Evolutionary conservation across 2,329 filamentous ascomycete genomes (phyloP).

Genomic region (Pochonia chlamydosporia): DNA sequence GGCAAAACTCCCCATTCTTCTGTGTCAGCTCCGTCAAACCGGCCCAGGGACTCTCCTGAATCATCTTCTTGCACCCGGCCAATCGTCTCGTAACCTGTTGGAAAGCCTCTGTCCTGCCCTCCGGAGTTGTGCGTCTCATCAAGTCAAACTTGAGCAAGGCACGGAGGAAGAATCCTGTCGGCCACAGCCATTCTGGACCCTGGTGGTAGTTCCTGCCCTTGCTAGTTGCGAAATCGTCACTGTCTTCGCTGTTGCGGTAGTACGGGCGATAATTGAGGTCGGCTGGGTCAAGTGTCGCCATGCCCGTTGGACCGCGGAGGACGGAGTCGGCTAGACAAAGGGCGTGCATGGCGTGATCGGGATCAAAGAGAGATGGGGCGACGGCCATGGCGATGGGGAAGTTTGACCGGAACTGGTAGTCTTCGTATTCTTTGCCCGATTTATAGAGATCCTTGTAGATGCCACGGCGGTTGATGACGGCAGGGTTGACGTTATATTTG

Average conservation of each 20-base stretch:
- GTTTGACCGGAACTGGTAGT: conserved; percentile 93
- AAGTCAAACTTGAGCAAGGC: conserved; percentile 89
- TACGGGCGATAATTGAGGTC: conserved; percentile 92
- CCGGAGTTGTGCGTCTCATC: conserved; percentile 49
- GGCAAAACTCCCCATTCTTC: conserved; percentile 75
- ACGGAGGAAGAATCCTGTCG: conserved; percentile 89
- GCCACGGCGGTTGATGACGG: conserved; percentile 79
- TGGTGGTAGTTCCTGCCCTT: conserved; percentile 98
- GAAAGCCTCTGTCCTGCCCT: conserved; percentile 79
- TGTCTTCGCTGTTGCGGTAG: conserved; percentile 94
- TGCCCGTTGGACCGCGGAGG: conserved; percentile 82
- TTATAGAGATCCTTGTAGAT: conserved; percentile 98
- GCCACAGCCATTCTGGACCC: conserved; percentile 97
- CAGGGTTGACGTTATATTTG: conserved; percentile 73
- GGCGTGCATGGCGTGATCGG: conserved; percentile 70
- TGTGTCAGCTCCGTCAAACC: conserved; percentile 91
- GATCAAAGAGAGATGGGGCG: conserved; percentile 80
- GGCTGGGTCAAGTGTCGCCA: conserved; percentile 89
- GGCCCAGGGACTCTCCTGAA: conserved; percentile 77
- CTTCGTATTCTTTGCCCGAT: conserved; percentile 92
- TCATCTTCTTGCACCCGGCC: conserved; percentile 77
- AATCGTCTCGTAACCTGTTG: conserved; percentile 88
- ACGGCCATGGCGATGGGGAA: conserved; percentile 95
- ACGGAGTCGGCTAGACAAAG: conserved; percentile 73
- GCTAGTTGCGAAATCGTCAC: conserved; percentile 79